Evolutionary conservation across 2,329 filamentous ascomycete genomes (phyloP).

Genomic region (Colletotrichum falcatum): DNA sequence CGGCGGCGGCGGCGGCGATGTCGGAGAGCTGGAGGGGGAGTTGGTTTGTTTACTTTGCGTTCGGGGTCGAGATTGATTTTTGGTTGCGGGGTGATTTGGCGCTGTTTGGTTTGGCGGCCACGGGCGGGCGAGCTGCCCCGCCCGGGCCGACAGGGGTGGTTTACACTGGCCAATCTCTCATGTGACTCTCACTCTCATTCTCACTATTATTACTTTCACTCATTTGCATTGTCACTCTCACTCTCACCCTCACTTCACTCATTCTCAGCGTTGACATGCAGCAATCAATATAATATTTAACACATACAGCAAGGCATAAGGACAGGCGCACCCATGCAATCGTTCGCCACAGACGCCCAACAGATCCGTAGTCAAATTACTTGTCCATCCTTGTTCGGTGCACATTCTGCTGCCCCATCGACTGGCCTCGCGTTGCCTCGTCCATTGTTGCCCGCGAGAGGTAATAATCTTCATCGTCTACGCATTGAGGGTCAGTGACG

Average conservation of each 20-base stretch:
- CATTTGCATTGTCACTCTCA: too few relatives aligned
- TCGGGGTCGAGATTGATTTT: constrained; percentile 18
- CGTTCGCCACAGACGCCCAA: neutral
- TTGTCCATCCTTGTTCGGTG: neutral
- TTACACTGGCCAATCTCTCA: neutral
- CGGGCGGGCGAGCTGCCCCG: constrained; percentile 2
- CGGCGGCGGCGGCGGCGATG: too few relatives aligned
- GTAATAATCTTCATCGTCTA: neutral
- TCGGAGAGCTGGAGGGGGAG: neutral
- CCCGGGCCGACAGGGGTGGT: constrained; percentile 1
- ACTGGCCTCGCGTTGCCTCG: neutral
- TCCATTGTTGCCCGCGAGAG: neutral
- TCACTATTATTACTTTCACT: too few relatives aligned
- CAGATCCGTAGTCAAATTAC: neutral
- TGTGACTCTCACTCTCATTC: neutral
- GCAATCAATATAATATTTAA: neutral
- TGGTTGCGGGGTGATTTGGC: constrained; percentile 37
- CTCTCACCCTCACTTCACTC: neutral
- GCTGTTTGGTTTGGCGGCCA: neutral
- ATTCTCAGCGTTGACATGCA: neutral
- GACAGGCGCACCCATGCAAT: neutral
- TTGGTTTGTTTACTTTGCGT: constrained; percentile 33
- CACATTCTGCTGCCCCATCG: neutral
- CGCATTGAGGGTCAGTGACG: neutral
- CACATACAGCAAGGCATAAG: neutral